phyloP scores from a whole-genome alignment of 495 filamentous ascomycete genomes.

The Lasiosphaeriaceae sp. region DNA sequence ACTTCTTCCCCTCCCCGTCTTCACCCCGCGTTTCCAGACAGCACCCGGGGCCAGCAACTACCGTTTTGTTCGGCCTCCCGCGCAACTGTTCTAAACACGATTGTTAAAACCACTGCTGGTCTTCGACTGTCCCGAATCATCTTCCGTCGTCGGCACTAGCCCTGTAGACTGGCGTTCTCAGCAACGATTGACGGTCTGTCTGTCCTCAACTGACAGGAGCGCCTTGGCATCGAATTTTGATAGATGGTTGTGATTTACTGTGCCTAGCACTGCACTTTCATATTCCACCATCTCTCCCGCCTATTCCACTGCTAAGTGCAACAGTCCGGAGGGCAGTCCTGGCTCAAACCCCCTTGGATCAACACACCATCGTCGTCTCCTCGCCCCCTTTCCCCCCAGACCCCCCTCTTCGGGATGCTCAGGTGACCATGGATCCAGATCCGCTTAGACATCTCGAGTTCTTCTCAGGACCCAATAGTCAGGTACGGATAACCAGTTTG shows the following conservation, averaged over 20 bases:
- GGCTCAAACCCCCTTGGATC: not conserved
- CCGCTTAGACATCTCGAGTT: conserved; percentile 30
- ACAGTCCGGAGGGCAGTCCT: not conserved
- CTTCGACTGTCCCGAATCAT: no score
- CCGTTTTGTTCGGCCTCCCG: no score
- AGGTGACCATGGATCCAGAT: conserved; percentile 30
- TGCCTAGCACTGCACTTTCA: not conserved
- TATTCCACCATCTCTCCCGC: not conserved
- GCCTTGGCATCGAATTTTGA: not conserved
- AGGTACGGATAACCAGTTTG: conserved; percentile 19
- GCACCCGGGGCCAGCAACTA: not conserved
- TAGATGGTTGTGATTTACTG: not conserved
- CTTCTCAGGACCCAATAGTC: conserved; percentile 33
- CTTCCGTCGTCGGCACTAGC: no score
- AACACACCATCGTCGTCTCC: not conserved
- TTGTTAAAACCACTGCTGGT: no score
- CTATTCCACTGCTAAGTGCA: not conserved
- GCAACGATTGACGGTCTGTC: no score
- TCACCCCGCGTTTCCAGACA: not conserved
- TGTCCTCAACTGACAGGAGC: not conserved
- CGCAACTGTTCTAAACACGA: no score
- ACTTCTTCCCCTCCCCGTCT: not conserved
- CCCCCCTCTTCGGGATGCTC: conserved; percentile 17
- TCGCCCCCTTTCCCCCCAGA: not conserved
- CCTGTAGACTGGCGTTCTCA: no score